Evolutionary conservation across 2,329 filamentous ascomycete species (phyloP), one percentile per base, ranked within the genome.

Genomic region (Hymenoscyphus fructigenus): DNA sequence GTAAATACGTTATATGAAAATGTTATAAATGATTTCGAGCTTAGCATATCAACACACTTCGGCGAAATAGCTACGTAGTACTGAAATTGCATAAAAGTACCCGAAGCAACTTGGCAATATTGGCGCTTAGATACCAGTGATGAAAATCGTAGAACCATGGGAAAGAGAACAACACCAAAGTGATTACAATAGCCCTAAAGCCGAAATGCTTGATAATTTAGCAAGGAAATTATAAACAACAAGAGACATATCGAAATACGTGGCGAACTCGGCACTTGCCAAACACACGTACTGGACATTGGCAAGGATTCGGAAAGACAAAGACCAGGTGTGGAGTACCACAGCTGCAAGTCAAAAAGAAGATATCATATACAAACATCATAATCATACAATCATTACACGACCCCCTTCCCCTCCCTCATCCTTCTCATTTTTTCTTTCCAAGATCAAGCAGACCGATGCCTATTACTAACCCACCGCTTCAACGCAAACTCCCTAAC

Each of bases 401-500:
- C 6, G 12, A 5, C n/a, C 47, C 2, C 17, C n/a, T n/a, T 15
- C 26, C 29, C 17, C 26, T 23, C 44, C 20, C 5, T 12, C n/a
- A 7, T 7, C 41, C 44, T 5, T 3, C 23, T 20, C 10, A 53
- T 14, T 10, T 53, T 1, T 10, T 3, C 10, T 14, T 23, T 26
- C 20, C 47, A 26, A 14, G 15, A 57, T 34, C 29, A 57, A 15
- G 26, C 28, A 32, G 28, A n/a, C n/a, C 62, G 57, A n/a, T 58
- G 62, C 50, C 93, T 84, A 76, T 96, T 96, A 59, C 89, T 89
- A 59, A 91, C 87, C 92, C 93, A 97, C 67, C 94, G 84, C 79
- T 87, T 90, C 62, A 97, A 82, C 67, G 91, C 85, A 67, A 97
- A 86, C 76, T 97, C 93, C 66, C 91, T 84, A 26, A 97, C 84